These are phyloP conservation scores for Amylocarpus encephaloides DNA, from an alignment of 2,329 filamentous ascomycete species.

Conservation along the genomic window DNA sequence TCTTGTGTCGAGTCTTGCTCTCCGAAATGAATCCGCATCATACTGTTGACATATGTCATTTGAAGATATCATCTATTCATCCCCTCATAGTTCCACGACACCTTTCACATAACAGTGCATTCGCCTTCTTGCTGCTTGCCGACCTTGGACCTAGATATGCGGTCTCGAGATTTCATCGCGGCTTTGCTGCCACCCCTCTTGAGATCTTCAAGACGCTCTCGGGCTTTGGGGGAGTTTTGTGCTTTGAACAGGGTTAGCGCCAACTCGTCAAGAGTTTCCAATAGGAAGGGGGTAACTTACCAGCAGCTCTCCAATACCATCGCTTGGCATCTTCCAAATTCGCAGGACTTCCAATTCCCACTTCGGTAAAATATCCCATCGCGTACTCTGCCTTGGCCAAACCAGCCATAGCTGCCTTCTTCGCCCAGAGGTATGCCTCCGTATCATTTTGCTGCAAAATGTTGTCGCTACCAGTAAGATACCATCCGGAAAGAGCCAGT, in stretches of 20 bases:
- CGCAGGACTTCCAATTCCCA: conserved; percentile 80
- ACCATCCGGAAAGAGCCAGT: conserved; percentile 82
- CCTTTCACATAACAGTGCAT: conserved; percentile 68
- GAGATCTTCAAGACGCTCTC: conserved; percentile 86
- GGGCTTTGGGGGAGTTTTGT: conserved; percentile 89
- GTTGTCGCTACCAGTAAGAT: conserved; percentile 82
- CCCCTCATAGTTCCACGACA: background rate
- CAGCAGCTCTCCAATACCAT: conserved; percentile 96
- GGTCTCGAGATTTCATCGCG: conserved; percentile 65
- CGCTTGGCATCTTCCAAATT: conserved; percentile 93
- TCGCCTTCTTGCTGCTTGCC: conserved; percentile 84
- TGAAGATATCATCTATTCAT: background rate
- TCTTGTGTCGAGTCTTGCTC: too few relatives aligned
- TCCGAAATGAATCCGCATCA: too few relatives aligned
- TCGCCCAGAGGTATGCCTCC: conserved; percentile 94
- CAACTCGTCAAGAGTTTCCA: background rate
- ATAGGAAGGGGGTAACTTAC: conserved; percentile 50
- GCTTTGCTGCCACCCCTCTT: conserved; percentile 70
- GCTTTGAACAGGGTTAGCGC: conserved; percentile 44
- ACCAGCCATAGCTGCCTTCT: conserved; percentile 83
- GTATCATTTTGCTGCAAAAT: conserved; percentile 89
- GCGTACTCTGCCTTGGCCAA: conserved; percentile 94
- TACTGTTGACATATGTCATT: background rate
- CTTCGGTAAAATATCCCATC: conserved; percentile 96
- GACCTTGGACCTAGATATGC: conserved; percentile 74